Base-by-base conservation (phyloP, 2,329 filamentous ascomycete genomes). In the Alternaria angustiovoidea region DNA sequence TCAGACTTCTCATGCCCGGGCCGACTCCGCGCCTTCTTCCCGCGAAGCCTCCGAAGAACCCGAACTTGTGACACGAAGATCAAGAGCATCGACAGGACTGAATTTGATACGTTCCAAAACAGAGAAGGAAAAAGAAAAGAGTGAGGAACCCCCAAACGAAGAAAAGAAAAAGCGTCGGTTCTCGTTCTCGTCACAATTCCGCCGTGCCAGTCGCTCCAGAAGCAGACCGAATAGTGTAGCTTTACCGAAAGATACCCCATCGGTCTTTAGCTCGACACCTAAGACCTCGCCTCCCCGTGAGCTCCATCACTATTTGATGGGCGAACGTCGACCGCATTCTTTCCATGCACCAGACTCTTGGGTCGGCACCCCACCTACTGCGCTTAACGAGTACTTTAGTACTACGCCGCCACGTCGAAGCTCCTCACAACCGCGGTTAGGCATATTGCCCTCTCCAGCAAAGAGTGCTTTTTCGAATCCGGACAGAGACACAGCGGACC, bases 141-240 rank as follows among this genome's bases (percentile, higher is more conserved):
- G 65, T 34, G 39, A 47, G 28, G 63, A 64, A 11, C 55, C 55
- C 34, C 52, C 64, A 18, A 61, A 65, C 14, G 71, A 71, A 14
- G 66, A 70, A 39, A 75, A 68, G 54, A 75, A 65, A 61, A 73
- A 64, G 47, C 66, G 72, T 5, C 69, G 74, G 18, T 71, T 78
- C 48, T 77, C 74, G 8, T 56, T 76, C 16, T 70, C 74, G 11
- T 76, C 70, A 1, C 71, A 74, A 5, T 77, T 78, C 34, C 74
- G 71, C 51, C 75, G 73, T n/a, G 69, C 72, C 2, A 72, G 69
- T 60, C 73, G 72, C 14, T 75, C 74, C 1, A 64, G 74, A 49
- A 74, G 70, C 24, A 62, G 75, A 52, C 73, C 75, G 7, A 69
- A 47, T 41, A 77, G 75, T 51, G 71, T 75, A 30, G 64, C 58